phyloP scores from a whole-genome alignment of 371 early-diverging fungal species.

The Mortierella sp. region DNA sequence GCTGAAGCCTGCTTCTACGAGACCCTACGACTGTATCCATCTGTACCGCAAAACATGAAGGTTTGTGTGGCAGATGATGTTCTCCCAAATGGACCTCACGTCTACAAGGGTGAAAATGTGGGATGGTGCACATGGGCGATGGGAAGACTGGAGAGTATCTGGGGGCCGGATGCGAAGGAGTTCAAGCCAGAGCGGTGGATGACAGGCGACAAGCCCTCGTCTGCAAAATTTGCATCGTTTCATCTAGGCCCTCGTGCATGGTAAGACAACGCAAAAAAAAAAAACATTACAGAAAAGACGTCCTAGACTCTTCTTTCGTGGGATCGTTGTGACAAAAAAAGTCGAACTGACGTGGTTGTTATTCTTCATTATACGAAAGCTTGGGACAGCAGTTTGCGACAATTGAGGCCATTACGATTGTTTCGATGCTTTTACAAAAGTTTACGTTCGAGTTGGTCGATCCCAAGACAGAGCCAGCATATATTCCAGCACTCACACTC shows the following conservation, averaged over 20 bases:
- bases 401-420: slow-evolving; percentile 61
- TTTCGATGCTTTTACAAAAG: slow-evolving; percentile 53
- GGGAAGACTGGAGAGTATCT: slow-evolving; percentile 62
- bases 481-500: slow-evolving; percentile 56
- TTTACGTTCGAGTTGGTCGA: slow-evolving; percentile 35
- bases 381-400: slow-evolving; percentile 65
- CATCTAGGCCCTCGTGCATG: slow-evolving; percentile 38
- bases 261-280: slow-evolving; percentile 4
- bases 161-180: slow-evolving; percentile 68
- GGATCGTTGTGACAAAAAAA: background rate
- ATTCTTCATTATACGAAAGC: slow-evolving; percentile 9
- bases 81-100: slow-evolving; percentile 71
- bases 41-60: slow-evolving; percentile 76
- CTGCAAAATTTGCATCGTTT: slow-evolving; percentile 30
- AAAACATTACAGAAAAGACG: too few species aligned
- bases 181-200: slow-evolving; percentile 75
- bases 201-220: slow-evolving; percentile 54
- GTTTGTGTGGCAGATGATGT: slow-evolving; percentile 71
- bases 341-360: background rate
- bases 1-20: slow-evolving; percentile 72
- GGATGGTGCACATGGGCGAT: slow-evolving; percentile 61
- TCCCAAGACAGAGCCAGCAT: slow-evolving; percentile 27
- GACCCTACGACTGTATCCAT: slow-evolving; percentile 75
- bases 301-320: background rate
- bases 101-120: slow-evolving; percentile 67